Evolutionary conservation across 2,329 filamentous ascomycete genomes (phyloP).

Genomic region (Clarireedia homoeocarpa): DNA sequence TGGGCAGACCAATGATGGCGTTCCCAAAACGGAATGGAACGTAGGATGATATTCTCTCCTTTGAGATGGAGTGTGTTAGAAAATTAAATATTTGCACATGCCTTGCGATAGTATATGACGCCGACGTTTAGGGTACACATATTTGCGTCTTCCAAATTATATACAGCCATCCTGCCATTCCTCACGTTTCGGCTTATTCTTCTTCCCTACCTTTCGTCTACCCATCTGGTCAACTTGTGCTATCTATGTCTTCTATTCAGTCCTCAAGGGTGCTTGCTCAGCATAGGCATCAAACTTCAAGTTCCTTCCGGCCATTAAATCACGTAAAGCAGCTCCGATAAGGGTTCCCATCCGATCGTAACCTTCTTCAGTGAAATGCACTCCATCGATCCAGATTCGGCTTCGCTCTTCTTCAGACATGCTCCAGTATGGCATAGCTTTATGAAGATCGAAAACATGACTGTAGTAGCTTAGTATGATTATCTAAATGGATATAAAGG

Average conservation of each 20-base stretch:
- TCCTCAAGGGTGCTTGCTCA: not conserved
- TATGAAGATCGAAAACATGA: conserved; percentile 48
- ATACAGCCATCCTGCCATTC: not conserved
- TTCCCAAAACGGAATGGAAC: not conserved
- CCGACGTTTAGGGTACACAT: not conserved
- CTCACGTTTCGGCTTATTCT: not conserved
- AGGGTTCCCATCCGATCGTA: conserved; percentile 55
- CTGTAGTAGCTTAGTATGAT: conserved; percentile 29
- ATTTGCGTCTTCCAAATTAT: not conserved
- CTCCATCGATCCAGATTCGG: conserved; percentile 51
- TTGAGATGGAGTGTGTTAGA: not conserved
- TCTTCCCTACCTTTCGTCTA: not conserved
- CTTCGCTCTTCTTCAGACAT: conserved; percentile 39
- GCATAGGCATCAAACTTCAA: conserved; percentile 16
- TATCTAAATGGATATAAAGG: not conserved
- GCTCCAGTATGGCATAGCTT: conserved; percentile 44
- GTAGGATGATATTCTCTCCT: not conserved
- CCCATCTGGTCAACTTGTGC: not conserved
- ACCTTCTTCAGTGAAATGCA: conserved; percentile 50
- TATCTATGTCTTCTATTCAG: not conserved
- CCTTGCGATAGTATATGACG: not conserved
- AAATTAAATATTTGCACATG: not conserved
- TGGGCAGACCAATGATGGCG: not conserved
- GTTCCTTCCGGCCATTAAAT: conserved; percentile 30
- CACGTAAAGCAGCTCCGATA: conserved; percentile 45